Conservation (phyloP, 306 rosid genomes). For the Rosa rugosa region DNA sequence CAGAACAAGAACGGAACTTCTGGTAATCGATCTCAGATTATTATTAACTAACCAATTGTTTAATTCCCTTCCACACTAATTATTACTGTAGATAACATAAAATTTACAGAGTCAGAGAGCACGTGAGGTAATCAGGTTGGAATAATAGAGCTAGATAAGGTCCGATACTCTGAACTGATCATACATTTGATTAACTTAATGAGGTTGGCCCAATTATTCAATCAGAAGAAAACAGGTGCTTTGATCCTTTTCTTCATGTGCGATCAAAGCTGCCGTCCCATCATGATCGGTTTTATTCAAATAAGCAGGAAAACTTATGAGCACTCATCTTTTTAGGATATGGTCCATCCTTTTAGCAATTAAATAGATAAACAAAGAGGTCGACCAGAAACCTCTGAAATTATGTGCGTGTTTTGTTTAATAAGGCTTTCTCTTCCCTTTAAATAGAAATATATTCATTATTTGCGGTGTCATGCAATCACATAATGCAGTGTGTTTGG, state of each 20-base stretch:
- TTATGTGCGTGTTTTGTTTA: too few species aligned
- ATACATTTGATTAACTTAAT: background rate
- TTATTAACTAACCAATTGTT: background rate
- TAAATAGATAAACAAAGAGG: background rate
- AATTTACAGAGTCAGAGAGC: background rate
- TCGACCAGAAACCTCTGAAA: too few species aligned
- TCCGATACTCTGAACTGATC: background rate
- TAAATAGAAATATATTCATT: too few species aligned
- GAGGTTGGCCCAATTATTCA: background rate
- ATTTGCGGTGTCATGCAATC: too few species aligned
- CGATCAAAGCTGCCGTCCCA: too few species aligned
- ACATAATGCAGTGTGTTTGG: too few species aligned
- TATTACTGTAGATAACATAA: background rate
- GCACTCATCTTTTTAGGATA: background rate
- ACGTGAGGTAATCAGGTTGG: background rate
- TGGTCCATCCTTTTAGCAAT: background rate
- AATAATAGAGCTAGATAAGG: background rate
- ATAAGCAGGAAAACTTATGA: background rate
- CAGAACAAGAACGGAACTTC: background rate
- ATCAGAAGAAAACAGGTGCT: background rate
- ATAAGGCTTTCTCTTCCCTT: too few species aligned
- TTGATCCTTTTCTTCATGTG: background rate
- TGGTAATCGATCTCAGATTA: background rate
- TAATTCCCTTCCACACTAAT: background rate
- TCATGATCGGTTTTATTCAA: background rate